phyloP scores from a whole-genome alignment of 768 basidiomycete genomes.

The Psilocybe tampanensis region DNA sequence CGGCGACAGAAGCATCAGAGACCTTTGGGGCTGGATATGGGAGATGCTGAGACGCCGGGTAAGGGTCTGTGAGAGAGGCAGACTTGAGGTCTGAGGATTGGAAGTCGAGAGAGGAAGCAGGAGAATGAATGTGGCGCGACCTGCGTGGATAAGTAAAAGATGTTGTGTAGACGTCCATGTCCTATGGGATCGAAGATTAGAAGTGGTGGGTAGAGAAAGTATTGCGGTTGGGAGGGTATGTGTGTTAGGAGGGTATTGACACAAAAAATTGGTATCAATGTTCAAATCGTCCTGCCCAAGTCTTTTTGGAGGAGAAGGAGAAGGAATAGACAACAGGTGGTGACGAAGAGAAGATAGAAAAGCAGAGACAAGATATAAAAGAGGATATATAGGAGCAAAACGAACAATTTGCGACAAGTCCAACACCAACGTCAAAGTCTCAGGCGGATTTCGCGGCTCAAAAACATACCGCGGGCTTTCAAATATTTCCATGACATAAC shows the following conservation, averaged over 20 bases:
- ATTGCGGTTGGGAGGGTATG: slow-evolving; percentile 31
- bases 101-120: slow-evolving; percentile 67
- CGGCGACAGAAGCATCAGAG: slow-evolving; percentile 39
- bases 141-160: slow-evolving; percentile 92
- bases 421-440: slow-evolving; percentile 31
- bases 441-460: slow-evolving; percentile 28
- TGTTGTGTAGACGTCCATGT: slow-evolving; percentile 94
- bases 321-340: slow-evolving; percentile 33
- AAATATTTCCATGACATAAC: slow-evolving; percentile 32
- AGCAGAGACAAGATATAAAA: slow-evolving; percentile 30
- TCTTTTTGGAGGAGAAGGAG: slow-evolving; percentile 25
- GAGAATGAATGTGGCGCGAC: slow-evolving; percentile 68
- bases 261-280: slow-evolving; percentile 53
- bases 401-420: slow-evolving; percentile 26
- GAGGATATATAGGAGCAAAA: slow-evolving; percentile 32
- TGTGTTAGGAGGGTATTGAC: slow-evolving; percentile 55
- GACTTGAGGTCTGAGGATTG: slow-evolving; percentile 48
- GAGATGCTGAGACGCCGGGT: slow-evolving; percentile 40
- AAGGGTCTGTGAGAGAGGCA: slow-evolving; percentile 42
- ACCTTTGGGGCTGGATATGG: slow-evolving; percentile 37
- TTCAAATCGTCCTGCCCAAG: slow-evolving; percentile 34
- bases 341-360: slow-evolving; percentile 29
- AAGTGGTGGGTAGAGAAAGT: slow-evolving; percentile 17
- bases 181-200: slow-evolving; percentile 21
- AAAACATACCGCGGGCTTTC: slow-evolving; percentile 45